Evolutionary conservation across 805 yeast genomes (phyloP), one percentile per base, ranked within the genome.

Genomic region (Groenewaldozyma tartarivorans): DNA sequence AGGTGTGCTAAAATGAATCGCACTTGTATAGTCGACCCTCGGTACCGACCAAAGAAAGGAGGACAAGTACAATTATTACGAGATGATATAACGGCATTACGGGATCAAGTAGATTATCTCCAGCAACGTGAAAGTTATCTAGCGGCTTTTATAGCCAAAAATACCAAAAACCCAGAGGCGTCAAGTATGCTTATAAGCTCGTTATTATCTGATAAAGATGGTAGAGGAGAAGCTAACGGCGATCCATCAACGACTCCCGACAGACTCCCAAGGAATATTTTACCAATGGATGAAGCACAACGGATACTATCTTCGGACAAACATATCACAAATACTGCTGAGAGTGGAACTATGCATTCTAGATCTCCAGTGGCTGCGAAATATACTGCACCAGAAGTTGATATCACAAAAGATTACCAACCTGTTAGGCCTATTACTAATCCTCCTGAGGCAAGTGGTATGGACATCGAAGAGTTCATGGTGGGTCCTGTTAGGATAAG

Each of bases 11-110:
- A 81, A 54, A 81, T 83, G 83, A 79, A 77, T 2, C 66, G 86
- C 30, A 72, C 70, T 43, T 88, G 96, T 64, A 90, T 82, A 51
- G 83, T 88, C 19, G 95, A 88, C 60, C 96, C 96, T 1, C 80
- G 80, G 51, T 88, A 86, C 60, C 72, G 87, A 54, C 96, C 96
- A 3, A 80, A 84, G 51, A 87, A 86, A 60, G 96, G 96, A 1
- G 80, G 90, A 1, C 96, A 87, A 58, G 78, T 87, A 20, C 95
- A 86, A 52, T 71, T 80, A 40, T 64, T 88, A 52, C 72, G 87
- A 50, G 83, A 82, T 51, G 96, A 88, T 51, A 50, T 85, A 80
- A 53, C 69, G 72, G 60, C 59, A 79, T 35, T 71, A 75, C 31
- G 71, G 75, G 55, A 81, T 78, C 63, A 90, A 81, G 60, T 51